Evolutionary conservation across 129 eudicot species (phyloP), one percentile per base, ranked within the genome.

Genomic region (Flaveria robusta): DNA sequence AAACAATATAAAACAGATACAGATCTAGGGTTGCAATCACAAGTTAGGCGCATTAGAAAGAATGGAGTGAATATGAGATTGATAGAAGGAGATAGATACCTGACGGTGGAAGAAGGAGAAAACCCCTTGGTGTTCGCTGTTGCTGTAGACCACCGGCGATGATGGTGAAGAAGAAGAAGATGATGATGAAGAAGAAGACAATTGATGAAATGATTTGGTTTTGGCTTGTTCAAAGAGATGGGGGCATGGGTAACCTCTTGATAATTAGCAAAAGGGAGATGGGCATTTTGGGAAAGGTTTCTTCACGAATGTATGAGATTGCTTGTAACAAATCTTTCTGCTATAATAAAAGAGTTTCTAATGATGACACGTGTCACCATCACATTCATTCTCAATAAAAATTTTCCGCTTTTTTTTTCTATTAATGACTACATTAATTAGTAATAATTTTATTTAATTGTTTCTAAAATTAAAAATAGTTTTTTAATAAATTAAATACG

Each of bases 21-120:
- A 54, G 83, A 80, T 80, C 83, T 80, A 80, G 83, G 79, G 78
- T 73, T 80, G 47, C 43, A 80, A 67, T 72, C 67, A 72, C 72
- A 64, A 10, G 78, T 72, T 72, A 52, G 59, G 79, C 71, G 72
- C 72, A 72, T 79, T 52, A 54, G 3, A 45, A 66, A 64, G 56
- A 41, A 71, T 66, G 50, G 54, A 29, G 52, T 23, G 47, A 62
- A 46, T 13, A 62, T 60, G 6, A 14, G 34, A 78, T 29, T 56
- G 31, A 9, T 34, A 34, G 5, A 34, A 49, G 75, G 45, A 46
- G 68, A 55, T 46, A 58, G 75, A 70, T 70, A 73, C 83, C 83
- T 66, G 74, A 80, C 23, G 69, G 83, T 64, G 69, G 69, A 66
- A 72, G 68, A 64, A 71, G 77, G 71, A 74, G 63, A 42, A 10